A percentile compares a stretch with the other conserved stretches of the same genome.
Conservation (phyloP, 2,329 filamentous ascomycete species). For the Fusarium liriodendri region DNA sequence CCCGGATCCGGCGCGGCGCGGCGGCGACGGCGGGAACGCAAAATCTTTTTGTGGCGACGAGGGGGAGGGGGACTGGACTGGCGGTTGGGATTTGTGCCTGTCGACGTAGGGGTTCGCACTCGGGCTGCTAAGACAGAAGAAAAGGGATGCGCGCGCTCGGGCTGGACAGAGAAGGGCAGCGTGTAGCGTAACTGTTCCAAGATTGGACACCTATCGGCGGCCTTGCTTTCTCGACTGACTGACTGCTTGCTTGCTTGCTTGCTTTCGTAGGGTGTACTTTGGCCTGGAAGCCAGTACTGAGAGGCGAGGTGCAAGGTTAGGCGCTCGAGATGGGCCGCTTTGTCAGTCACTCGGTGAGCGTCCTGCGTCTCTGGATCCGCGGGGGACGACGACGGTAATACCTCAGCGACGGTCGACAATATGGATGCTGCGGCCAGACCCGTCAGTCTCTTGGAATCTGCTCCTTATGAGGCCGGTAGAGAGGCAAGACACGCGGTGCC, state of each 20-base stretch:
- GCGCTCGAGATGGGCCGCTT: constrained; percentile 3
- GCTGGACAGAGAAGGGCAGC: constrained; percentile 26
- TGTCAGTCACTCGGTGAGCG: constrained; percentile 28
- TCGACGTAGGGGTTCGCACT: constrained; percentile 30
- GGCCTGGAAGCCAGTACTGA: constrained; percentile 25
- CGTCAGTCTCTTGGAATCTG: constrained; percentile 38
- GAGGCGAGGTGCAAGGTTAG: constrained; percentile 21
- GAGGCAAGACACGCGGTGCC: constrained; percentile 43
- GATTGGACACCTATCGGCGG: constrained; percentile 26
- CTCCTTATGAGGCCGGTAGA: constrained; percentile 46
- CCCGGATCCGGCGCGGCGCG: constrained; percentile 37
- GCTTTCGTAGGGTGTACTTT: constrained; percentile 22
- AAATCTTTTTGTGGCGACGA: constrained; percentile 34
- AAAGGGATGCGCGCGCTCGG: constrained; percentile 36
- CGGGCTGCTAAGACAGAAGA: constrained; percentile 40
- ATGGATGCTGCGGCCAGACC: constrained; percentile 31
- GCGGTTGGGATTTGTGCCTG: constrained; percentile 12
- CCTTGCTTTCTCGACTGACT: background rate
- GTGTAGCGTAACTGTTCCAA: constrained; percentile 35
- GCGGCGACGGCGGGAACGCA: constrained; percentile 37
- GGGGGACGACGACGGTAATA: constrained; percentile 29
- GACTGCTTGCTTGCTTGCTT: background rate
- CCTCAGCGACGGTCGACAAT: constrained; percentile 29
- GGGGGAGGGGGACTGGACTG: constrained; percentile 13
- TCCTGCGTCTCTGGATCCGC: constrained; percentile 26